Conservation (phyloP, 78 protist genomes). For the Dictyostelium citrinum region DNA sequence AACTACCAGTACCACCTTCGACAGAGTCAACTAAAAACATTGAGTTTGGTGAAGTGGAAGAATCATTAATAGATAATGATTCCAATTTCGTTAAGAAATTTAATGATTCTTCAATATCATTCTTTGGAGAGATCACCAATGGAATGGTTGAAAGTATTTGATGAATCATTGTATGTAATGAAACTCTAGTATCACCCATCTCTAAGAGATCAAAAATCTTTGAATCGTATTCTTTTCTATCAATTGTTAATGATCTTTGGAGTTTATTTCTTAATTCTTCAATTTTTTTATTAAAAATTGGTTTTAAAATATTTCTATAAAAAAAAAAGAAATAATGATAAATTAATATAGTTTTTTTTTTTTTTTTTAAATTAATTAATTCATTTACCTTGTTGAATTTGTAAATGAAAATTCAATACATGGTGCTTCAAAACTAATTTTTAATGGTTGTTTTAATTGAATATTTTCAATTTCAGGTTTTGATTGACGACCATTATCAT, state of each 20-base stretch:
- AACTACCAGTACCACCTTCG: conserved; percentile 72
- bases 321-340: not conserved
- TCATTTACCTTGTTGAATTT: not conserved
- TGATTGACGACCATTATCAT: not conserved
- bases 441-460: not conserved
- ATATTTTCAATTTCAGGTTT: conserved; percentile 11
- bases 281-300: not conserved
- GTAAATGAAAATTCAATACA: conserved; percentile 52
- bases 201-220: conserved; percentile 2
- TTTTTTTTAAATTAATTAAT: not conserved
- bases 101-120: conserved; percentile 40
- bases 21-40: conserved; percentile 34
- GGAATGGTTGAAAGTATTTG: conserved; percentile 33
- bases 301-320: not conserved
- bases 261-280: conserved; percentile 17
- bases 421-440: conserved; percentile 50
- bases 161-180: conserved; percentile 57
- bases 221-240: conserved; percentile 36
- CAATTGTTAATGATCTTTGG: not conserved
- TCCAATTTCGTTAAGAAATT: not conserved
- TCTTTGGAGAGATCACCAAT: conserved; percentile 12
- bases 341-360: not conserved
- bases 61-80: not conserved
- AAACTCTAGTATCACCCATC: conserved; percentile 8
- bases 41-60: not conserved